Evolutionary conservation across 2,329 filamentous ascomycete species (phyloP), one percentile per base, ranked within the genome.

Genomic region (Helminthosporium solani): DNA sequence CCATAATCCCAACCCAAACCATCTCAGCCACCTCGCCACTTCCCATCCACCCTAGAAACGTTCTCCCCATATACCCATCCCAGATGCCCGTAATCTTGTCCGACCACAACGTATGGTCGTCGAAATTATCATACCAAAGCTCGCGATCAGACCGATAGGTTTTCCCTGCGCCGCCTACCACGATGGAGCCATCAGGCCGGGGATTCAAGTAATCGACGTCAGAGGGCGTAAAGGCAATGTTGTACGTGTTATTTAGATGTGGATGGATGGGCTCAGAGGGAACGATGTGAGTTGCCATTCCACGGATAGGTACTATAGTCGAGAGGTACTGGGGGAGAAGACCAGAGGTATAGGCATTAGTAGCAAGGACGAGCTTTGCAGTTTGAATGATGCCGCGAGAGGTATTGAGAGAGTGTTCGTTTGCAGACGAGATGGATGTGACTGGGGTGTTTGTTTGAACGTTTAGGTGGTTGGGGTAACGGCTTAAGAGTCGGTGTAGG

Each of bases 11-110:
- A 6, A 70, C 75, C 75, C 75, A 78, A 1, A 74, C 50, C 3
- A 60, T 58, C 18, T 73, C 61, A 0, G 65, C 57, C 2, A 65
- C 51, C 3, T 72, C 74, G 3, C 61, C 64, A 16, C 64, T 73
- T 2, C 71, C 52, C 38, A 78, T 74, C 78, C 77, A 81, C 0
- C 77, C 78, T 1, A 49, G 58, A 44, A 79, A 79, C 38, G 70
- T 69, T 4, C 68, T 59, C 48, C 75, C 73, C 72, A 80, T 79
- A 43, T 77, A 78, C 0, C 66, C 66, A 18, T 75, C 66, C 49
- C 78, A 81, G 55, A 79, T 75, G 19, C 61, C 40, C 27, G 65
- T 64, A 0, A 73, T 73, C 2, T 43, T 34, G 0, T 62, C 50
- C 3, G 70, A 66, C n/a, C 82, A 75, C 3, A 75, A 53, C 3